These are phyloP conservation scores for Taphrina communis DNA, from an alignment of 1,139 yeast species.

Conservation along the genomic window DNA sequence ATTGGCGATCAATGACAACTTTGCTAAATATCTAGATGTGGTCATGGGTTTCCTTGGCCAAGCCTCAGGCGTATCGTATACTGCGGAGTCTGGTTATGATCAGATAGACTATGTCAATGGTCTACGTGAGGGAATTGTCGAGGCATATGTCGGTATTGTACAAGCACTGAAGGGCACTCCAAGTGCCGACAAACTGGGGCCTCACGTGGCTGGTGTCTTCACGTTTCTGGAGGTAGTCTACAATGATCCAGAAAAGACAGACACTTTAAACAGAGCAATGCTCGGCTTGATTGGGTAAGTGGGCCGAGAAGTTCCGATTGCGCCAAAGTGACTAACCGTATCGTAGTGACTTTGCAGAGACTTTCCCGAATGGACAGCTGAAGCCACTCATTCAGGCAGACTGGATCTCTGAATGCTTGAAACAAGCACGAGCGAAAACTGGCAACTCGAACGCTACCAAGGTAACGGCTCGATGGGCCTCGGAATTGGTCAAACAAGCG, in stretches of 20 bases:
- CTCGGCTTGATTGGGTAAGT: slow-evolving; percentile 42
- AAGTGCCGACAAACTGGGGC: slow-evolving; percentile 66
- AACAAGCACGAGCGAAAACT: slow-evolving; percentile 42
- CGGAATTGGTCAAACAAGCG: slow-evolving; percentile 42
- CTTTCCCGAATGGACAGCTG: slow-evolving; percentile 43
- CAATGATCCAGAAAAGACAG: slow-evolving; percentile 55
- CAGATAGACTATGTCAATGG: slow-evolving; percentile 74
- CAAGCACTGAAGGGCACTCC: slow-evolving; percentile 71
- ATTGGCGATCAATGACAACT: slow-evolving; percentile 78
- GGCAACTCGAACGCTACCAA: slow-evolving; percentile 42
- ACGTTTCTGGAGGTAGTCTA: slow-evolving; percentile 68
- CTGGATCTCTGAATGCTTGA: slow-evolving; percentile 43
- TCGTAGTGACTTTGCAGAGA: slow-evolving; percentile 43
- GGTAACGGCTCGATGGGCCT: slow-evolving; percentile 46
- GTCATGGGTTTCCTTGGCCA: slow-evolving; percentile 74
- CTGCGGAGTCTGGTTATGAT: slow-evolving; percentile 67
- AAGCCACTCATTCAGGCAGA: slow-evolving; percentile 42
- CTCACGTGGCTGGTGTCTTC: slow-evolving; percentile 72
- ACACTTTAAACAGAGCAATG: slow-evolving; percentile 40
- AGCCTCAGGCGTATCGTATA: slow-evolving; percentile 61
- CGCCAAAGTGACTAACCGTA: not conserved
- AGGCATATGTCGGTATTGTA: slow-evolving; percentile 92
- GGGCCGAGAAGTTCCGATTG: not conserved
- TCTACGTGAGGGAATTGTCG: slow-evolving; percentile 84
- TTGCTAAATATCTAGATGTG: slow-evolving; percentile 74